Percentiles rank a stretch among this genome's conserved stretches.
phyloP scores from a whole-genome alignment of 228 moss, liverwort and hornwort species.

The Sphagnum magellanicum region DNA sequence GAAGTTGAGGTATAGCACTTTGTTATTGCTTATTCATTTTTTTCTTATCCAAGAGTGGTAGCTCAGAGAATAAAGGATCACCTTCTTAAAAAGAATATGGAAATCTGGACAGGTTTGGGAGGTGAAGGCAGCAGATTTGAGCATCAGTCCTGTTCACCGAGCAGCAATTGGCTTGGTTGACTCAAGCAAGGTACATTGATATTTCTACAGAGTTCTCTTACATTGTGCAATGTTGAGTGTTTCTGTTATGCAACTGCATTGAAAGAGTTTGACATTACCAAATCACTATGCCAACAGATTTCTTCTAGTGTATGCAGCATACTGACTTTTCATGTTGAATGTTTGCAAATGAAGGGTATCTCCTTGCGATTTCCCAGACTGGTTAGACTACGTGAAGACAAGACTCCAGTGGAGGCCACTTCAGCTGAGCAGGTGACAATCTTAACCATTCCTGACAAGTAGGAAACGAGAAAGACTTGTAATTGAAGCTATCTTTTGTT shows the following conservation, averaged over 20 bases:
- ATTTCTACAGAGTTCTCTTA: too few relatives aligned
- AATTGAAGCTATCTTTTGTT: neutral
- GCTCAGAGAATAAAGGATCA: too few relatives aligned
- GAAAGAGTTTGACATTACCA: too few relatives aligned
- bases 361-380: conserved; percentile 92
- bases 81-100: too few relatives aligned
- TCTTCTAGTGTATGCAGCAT: too few relatives aligned
- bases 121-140: conserved; percentile 98
- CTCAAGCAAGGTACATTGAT: conserved; percentile 49
- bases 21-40: neutral
- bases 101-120: conserved; percentile 76
- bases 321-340: too few relatives aligned
- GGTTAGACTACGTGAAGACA: conserved; percentile 83
- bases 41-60: too few relatives aligned
- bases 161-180: conserved; percentile 88
- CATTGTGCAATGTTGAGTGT: too few relatives aligned
- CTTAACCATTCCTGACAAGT: neutral
- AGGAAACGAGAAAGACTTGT: neutral
- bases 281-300: too few relatives aligned
- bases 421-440: conserved; percentile 65
- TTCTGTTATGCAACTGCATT: too few relatives aligned
- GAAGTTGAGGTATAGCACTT: conserved; percentile 70
- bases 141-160: conserved; percentile 93
- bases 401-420: conserved; percentile 84
- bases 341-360: conserved; percentile 53